Evolutionary conservation across 495 filamentous ascomycete species (phyloP).

Genomic region (Xylaria telfairii): DNA sequence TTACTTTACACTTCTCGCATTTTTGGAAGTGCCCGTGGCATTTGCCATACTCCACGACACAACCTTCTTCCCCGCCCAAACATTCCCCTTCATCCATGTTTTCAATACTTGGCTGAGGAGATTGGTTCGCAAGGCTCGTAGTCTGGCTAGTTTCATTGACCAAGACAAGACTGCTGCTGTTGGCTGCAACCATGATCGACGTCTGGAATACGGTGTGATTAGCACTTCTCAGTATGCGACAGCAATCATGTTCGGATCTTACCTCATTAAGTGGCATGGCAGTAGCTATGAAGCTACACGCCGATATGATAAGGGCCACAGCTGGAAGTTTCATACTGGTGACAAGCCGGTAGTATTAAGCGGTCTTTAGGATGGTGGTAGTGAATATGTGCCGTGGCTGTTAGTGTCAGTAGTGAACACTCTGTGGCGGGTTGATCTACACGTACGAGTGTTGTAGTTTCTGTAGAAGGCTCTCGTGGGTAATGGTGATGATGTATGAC

Average conservation of each 20-base stretch:
- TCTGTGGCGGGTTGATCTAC: not conserved
- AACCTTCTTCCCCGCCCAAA: not conserved
- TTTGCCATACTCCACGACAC: not conserved
- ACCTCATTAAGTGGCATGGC: conserved; percentile 8
- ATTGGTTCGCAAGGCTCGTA: conserved; percentile 5
- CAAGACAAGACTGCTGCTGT: conserved; percentile 10
- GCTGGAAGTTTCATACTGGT: not conserved
- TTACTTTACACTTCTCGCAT: not conserved
- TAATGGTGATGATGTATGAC: not conserved
- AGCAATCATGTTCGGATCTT: not conserved
- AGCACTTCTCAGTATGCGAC: conserved; percentile 5
- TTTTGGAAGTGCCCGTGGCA: not conserved
- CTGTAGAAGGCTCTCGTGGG: conserved; percentile 4
- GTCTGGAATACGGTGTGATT: conserved; percentile 5
- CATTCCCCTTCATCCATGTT: conserved; percentile 11
- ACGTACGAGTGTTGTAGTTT: conserved; percentile 1
- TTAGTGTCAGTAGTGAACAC: conserved; percentile 12
- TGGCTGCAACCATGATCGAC: not conserved
- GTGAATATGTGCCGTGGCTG: no score
- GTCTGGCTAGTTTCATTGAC: not conserved
- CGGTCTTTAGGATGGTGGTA: not conserved
- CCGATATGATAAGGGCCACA: not conserved
- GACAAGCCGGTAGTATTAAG: not conserved
- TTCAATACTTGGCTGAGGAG: conserved; percentile 6
- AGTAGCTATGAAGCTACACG: not conserved